Conservation (phyloP, 257 asterid genomes). For the Fraxinus pennsylvanica region DNA sequence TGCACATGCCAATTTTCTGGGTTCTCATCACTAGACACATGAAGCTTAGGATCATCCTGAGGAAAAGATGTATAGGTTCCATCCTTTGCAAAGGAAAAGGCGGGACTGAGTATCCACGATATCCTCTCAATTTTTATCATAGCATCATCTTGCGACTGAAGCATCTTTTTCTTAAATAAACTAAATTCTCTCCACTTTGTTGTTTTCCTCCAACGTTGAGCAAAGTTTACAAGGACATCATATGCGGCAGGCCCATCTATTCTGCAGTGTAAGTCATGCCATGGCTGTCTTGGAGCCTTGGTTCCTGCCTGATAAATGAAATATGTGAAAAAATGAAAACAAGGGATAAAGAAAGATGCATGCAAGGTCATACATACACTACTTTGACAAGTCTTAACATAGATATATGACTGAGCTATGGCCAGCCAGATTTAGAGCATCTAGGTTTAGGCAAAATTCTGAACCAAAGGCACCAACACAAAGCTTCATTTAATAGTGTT, state of each 20-base stretch:
- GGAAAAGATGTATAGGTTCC: constrained; percentile 43
- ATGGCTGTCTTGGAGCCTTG: constrained; percentile 91
- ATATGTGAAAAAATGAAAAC: constrained; percentile 17
- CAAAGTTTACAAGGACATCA: constrained; percentile 93
- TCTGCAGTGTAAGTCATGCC: constrained; percentile 96
- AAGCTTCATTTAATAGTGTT: not conserved
- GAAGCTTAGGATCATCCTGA: constrained; percentile 68
- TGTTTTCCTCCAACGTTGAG: constrained; percentile 93
- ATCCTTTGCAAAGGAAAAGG: constrained; percentile 46
- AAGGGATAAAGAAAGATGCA: not conserved
- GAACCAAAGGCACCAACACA: not conserved
- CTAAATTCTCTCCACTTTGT: constrained; percentile 87
- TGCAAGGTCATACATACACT: constrained; percentile 10
- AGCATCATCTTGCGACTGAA: constrained; percentile 86
- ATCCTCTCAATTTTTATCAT: constrained; percentile 88
- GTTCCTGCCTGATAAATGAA: constrained; percentile 56
- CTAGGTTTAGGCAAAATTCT: not conserved
- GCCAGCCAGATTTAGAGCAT: constrained; percentile 4
- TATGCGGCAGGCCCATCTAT: constrained; percentile 97
- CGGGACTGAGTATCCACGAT: constrained; percentile 92
- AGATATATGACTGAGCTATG: constrained; percentile 13
- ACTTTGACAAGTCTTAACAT: constrained; percentile 5
- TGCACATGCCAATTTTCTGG: constrained; percentile 90
- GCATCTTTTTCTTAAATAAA: constrained; percentile 57
- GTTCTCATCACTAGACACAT: constrained; percentile 52